Conservation (phyloP, 1,139 yeast species). For the Saccharomycopsis phalli region DNA sequence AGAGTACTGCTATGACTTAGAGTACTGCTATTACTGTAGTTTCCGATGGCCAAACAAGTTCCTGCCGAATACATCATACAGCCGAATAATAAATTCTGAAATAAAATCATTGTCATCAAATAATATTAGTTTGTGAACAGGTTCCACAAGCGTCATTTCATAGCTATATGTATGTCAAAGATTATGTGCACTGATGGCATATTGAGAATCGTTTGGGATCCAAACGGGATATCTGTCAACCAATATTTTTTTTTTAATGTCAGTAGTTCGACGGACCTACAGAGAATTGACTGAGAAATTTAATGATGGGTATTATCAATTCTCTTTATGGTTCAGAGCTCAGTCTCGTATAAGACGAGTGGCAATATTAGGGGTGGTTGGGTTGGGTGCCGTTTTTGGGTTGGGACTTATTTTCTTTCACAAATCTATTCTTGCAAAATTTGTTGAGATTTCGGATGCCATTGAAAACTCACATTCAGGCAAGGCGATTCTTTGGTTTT, state of each 20-base stretch:
- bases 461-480: constrained; percentile 11
- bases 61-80: no score
- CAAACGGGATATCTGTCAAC: no score
- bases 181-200: no score
- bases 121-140: no score
- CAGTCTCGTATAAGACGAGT: not conserved
- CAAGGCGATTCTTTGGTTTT: constrained; percentile 38
- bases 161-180: no score
- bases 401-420: constrained; percentile 4
- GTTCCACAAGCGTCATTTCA: no score
- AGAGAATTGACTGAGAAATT: not conserved
- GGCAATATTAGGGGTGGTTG: not conserved
- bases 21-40: no score
- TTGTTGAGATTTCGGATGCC: constrained; percentile 7
- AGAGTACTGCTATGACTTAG: no score
- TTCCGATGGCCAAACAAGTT: no score
- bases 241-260: not conserved
- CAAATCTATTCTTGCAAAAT: constrained; percentile 2
- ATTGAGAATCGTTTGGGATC: no score
- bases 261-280: not conserved
- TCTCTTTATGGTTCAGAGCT: not conserved
- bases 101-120: no score
- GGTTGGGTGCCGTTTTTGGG: not conserved
- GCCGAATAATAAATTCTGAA: no score
- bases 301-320: not conserved